Evolutionary conservation across 2,329 filamentous ascomycete species (phyloP).

Genomic region (Stagonosporopsis tanaceti): DNA sequence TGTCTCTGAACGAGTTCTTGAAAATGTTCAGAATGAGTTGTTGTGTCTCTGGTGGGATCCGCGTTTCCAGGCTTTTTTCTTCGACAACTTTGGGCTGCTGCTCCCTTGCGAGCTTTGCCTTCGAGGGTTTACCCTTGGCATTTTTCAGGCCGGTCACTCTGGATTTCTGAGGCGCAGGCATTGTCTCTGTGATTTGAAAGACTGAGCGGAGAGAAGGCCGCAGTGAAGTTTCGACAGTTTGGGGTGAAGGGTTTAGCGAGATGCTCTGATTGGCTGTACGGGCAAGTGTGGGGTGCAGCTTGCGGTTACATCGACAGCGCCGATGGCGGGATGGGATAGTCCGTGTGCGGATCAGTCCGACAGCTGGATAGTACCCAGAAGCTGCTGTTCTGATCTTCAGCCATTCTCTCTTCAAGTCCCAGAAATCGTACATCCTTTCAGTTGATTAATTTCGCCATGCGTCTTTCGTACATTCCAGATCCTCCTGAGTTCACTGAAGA

Average conservation of each 20-base stretch:
- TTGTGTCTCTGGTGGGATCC: slow-evolving; percentile 64
- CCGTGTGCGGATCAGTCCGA: neutral
- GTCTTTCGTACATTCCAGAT: slow-evolving; percentile 62
- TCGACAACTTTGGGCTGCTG: slow-evolving; percentile 16
- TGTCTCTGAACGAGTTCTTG: slow-evolving; percentile 64
- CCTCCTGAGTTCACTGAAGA: slow-evolving; percentile 56
- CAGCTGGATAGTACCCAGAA: neutral
- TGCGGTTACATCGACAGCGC: neutral
- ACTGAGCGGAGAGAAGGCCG: slow-evolving; percentile 15
- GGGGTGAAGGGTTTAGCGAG: slow-evolving; percentile 20
- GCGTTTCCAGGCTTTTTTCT: slow-evolving; percentile 17
- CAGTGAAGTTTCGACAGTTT: slow-evolving; percentile 18
- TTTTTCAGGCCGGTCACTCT: slow-evolving; percentile 24
- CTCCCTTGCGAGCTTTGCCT: slow-evolving; percentile 16
- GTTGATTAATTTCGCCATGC: slow-evolving; percentile 51
- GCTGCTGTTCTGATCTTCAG: neutral
- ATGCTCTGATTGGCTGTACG: slow-evolving; percentile 7
- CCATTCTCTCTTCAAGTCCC: too few relatives aligned
- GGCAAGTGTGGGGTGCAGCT: slow-evolving; percentile 14
- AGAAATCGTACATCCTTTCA: neutral
- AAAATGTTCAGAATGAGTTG: slow-evolving; percentile 79
- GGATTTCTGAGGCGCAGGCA: slow-evolving; percentile 14
- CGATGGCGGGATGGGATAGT: slow-evolving; percentile 4
- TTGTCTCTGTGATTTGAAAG: slow-evolving; percentile 1
- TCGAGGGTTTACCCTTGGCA: slow-evolving; percentile 25